Evolutionary conservation across 768 basidiomycete genomes (phyloP).

Genomic region (Amanita fuliginea): DNA sequence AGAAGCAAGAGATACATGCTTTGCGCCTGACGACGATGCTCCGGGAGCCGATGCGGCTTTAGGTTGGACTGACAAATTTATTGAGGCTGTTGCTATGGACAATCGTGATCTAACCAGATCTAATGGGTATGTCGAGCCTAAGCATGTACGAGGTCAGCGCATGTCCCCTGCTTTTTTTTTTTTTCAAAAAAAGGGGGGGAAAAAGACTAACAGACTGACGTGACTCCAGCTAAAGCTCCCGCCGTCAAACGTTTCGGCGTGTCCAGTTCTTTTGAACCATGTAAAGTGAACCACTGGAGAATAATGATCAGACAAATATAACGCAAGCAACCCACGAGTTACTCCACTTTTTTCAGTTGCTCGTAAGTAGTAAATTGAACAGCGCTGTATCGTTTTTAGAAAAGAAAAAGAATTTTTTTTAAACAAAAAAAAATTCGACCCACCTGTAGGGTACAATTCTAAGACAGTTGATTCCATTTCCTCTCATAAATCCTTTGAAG

Average conservation of each 20-base stretch:
- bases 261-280: conserved; percentile 69
- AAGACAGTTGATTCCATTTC: conserved; percentile 83
- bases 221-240: conserved; percentile 89
- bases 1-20: conserved; percentile 29
- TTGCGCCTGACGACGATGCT: conserved; percentile 15
- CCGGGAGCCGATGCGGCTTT: conserved; percentile 15
- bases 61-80: conserved; percentile 16
- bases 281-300: conserved; percentile 57
- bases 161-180: not conserved
- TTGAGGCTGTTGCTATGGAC: conserved; percentile 85
- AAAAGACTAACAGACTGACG: conserved; percentile 72
- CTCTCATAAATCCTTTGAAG: conserved; percentile 86
- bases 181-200: not conserved
- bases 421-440: no score
- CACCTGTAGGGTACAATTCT: conserved; percentile 86
- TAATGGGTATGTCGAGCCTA: conserved; percentile 83
- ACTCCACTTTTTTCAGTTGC: conserved; percentile 58
- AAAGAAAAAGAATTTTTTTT: no score
- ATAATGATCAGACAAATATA: conserved; percentile 16
- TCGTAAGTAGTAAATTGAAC: conserved; percentile 88
- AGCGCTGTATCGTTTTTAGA: conserved; percentile 37
- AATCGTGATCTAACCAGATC: conserved; percentile 90
- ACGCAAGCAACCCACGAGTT: conserved; percentile 14
- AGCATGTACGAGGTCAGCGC: not conserved
- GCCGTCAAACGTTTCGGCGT: conserved; percentile 79